Conservation (phyloP, 2,329 filamentous ascomycete species). For the Ophiostoma sp. region DNA sequence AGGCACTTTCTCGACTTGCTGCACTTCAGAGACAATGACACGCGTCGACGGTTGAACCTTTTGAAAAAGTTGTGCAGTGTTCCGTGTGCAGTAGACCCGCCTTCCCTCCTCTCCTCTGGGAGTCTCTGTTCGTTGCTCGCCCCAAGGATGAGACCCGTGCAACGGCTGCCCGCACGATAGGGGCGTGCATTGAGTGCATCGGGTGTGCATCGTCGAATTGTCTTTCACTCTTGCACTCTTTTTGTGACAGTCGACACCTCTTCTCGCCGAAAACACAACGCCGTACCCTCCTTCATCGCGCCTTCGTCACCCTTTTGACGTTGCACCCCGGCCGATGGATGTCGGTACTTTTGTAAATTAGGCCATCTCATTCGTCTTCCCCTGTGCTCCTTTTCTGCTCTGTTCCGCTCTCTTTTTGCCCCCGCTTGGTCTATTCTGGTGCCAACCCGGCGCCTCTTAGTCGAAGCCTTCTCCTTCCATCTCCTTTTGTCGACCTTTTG, state of each 20-base stretch:
- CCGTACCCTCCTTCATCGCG: not conserved
- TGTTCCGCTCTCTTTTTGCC: not conserved
- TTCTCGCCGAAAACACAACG: not conserved
- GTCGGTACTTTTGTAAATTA: slow-evolving; percentile 20
- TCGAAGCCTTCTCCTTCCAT: not conserved
- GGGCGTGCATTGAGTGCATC: not conserved
- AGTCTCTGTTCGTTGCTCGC: not conserved
- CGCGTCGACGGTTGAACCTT: not conserved
- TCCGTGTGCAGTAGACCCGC: not conserved
- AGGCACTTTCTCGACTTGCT: not conserved
- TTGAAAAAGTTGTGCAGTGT: not conserved
- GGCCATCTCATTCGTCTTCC: not conserved
- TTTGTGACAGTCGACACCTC: not conserved
- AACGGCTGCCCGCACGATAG: not conserved
- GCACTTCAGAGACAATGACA: not conserved
- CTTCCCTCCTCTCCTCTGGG: not conserved
- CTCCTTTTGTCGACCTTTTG: not conserved
- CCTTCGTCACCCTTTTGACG: not conserved
- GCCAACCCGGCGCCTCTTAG: not conserved
- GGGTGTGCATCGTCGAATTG: not conserved
- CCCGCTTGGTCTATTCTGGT: not conserved
- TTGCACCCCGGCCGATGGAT: not conserved
- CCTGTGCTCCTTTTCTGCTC: not conserved
- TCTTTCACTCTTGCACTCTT: not conserved
- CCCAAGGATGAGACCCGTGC: not conserved